A percentile compares a stretch with the other conserved stretches of the same genome.
Evolutionary conservation across 768 basidiomycete genomes (phyloP).

Genomic region (Kwoniella pini): DNA sequence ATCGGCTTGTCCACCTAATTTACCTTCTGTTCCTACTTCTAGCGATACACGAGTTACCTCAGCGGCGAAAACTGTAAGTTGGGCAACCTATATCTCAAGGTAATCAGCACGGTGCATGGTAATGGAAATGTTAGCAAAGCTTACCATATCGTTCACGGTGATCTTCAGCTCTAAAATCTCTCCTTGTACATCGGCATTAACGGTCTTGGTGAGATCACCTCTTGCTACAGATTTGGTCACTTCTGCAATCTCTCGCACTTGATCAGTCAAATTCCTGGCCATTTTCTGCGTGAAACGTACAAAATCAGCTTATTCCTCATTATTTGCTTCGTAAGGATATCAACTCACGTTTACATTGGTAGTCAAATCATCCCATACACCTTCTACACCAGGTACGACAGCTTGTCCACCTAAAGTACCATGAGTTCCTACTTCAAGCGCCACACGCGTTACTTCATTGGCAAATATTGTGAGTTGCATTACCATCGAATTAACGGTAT

Average conservation of each 20-base stretch:
- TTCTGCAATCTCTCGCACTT: constrained; percentile 56
- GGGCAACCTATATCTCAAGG: constrained; percentile 34
- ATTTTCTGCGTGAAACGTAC: constrained; percentile 43
- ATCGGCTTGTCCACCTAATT: constrained; percentile 81
- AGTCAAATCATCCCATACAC: constrained; percentile 53
- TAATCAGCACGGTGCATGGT: neutral
- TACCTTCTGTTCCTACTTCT: constrained; percentile 86
- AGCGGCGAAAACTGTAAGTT: constrained; percentile 56
- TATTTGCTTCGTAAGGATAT: neutral
- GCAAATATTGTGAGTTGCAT: constrained; percentile 51
- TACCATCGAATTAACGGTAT: constrained; percentile 56
- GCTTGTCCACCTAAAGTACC: constrained; percentile 55
- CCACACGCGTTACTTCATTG: constrained; percentile 55
- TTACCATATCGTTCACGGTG: constrained; percentile 56
- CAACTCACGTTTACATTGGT: constrained; percentile 55
- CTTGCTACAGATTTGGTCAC: constrained; percentile 56
- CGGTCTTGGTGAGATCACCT: constrained; percentile 53
- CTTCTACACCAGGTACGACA: constrained; percentile 54
- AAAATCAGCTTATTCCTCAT: neutral
- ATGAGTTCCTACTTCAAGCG: constrained; percentile 54
- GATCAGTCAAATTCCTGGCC: constrained; percentile 55
- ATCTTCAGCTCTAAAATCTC: constrained; percentile 55
- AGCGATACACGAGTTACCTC: constrained; percentile 68
- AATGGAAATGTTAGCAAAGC: no score
- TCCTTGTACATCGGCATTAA: constrained; percentile 54